These are phyloP conservation scores for Fusarium sp. DNA, from an alignment of 2,329 filamentous ascomycete genomes.

Conservation along the genomic window DNA sequence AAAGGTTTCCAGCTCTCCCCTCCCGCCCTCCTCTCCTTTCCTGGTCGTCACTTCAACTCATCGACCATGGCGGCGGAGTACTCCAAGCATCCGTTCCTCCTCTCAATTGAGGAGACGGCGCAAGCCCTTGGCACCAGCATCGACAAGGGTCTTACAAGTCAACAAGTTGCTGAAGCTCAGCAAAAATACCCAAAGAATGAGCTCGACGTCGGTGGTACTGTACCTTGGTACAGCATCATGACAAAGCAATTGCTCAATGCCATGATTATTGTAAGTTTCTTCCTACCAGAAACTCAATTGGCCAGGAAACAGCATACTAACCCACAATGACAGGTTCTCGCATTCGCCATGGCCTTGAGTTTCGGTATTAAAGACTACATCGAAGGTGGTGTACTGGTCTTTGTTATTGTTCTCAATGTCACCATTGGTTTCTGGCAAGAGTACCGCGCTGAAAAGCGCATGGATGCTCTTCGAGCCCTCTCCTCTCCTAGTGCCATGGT, in stretches of 20 bases:
- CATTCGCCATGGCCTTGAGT: slow-evolving; percentile 82
- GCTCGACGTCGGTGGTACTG: slow-evolving; percentile 76
- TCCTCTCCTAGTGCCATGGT: slow-evolving; percentile 75
- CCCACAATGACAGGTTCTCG: slow-evolving; percentile 71
- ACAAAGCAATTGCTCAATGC: slow-evolving; percentile 82
- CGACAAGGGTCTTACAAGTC: slow-evolving; percentile 75
- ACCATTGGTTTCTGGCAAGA: slow-evolving; percentile 77
- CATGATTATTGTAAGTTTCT: slow-evolving; percentile 75
- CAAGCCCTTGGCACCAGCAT: slow-evolving; percentile 73
- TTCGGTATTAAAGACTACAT: slow-evolving; percentile 78
- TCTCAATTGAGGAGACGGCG: slow-evolving; percentile 74
- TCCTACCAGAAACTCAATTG: not conserved
- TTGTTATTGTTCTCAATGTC: slow-evolving; percentile 79
- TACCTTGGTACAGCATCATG: slow-evolving; percentile 80
- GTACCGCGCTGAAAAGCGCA: slow-evolving; percentile 75
- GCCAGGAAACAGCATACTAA: slow-evolving; percentile 3
- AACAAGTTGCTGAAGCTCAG: slow-evolving; percentile 72
- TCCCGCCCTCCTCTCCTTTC: slow-evolving; percentile 3
- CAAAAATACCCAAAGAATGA: slow-evolving; percentile 77
- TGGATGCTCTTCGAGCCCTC: slow-evolving; percentile 74
- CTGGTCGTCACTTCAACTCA: slow-evolving; percentile 18
- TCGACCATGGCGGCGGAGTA: slow-evolving; percentile 64
- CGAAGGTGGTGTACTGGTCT: slow-evolving; percentile 76
- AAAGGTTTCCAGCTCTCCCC: not conserved
- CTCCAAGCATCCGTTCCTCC: slow-evolving; percentile 71